Conservation (phyloP, 176 grass and related monocot genomes). For the Eragrostis curvula region DNA sequence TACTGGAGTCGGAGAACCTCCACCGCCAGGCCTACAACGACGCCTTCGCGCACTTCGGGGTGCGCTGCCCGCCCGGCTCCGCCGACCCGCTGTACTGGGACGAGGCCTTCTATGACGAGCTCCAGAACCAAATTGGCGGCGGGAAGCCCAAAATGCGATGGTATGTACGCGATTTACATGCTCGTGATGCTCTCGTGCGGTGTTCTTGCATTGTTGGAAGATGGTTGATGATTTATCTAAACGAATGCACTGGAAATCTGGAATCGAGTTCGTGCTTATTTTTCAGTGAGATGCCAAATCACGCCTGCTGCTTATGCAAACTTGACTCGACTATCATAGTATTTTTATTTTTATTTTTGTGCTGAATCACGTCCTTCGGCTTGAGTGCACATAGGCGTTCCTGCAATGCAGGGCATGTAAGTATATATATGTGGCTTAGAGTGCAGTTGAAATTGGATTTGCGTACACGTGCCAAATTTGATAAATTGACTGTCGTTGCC, state of each 20-base stretch:
- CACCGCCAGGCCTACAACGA: slow-evolving; percentile 96
- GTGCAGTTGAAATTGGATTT: slow-evolving; percentile 12
- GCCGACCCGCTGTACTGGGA: slow-evolving; percentile 63
- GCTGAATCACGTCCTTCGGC: background rate
- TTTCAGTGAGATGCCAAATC: background rate
- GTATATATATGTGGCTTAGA: background rate
- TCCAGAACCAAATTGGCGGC: slow-evolving; percentile 91
- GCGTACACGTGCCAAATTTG: background rate
- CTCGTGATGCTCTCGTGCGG: background rate
- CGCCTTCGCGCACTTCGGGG: slow-evolving; percentile 78
- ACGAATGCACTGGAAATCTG: background rate
- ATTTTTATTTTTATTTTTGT: background rate
- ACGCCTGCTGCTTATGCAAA: background rate
- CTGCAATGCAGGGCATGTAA: background rate
- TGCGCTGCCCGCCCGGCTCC: slow-evolving; percentile 62
- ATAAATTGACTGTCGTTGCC: background rate
- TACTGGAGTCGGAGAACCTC: slow-evolving; percentile 96
- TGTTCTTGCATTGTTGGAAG: background rate
- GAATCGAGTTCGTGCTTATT: background rate
- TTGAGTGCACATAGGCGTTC: background rate
- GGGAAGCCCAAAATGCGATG: slow-evolving; percentile 99
- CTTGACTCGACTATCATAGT: background rate
- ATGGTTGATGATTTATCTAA: slow-evolving; percentile 3
- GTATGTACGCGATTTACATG: slow-evolving; percentile 38
- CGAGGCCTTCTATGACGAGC: slow-evolving; percentile 76